Base-by-base conservation (phyloP, 176 grass and related monocot genomes). In the Saccharum officinarum region DNA sequence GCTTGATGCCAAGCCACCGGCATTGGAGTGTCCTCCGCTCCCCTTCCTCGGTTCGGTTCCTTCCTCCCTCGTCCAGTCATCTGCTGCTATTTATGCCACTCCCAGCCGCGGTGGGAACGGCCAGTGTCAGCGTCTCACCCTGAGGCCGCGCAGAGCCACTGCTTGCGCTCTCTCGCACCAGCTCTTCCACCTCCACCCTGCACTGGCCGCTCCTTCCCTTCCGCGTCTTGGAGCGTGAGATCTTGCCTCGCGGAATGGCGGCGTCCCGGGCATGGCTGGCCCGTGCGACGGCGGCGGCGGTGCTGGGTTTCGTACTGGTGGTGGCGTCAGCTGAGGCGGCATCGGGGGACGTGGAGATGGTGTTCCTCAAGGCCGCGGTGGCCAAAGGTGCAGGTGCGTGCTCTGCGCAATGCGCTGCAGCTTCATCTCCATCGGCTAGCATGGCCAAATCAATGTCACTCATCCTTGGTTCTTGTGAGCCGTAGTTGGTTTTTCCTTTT, bases 361-460 rank as follows among this genome's bases (percentile, higher is more conserved):
- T 92, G 62, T 82, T 92, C 52, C 36, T 95, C 15, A 66, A 83
- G 46, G 82, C 16, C 37, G 93, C 90, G 50, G 88, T 88, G 44
- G 75, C 83, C 64, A 89, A 89, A 79, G 90, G 88, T 79, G 93
- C 93, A 88, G 90, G 93, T 82, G 60, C 6, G 67, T 71, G n/a
- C 63, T 42, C 17, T 79, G 14, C 28, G 28, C 28, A 28, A 28
- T 28, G 28, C 30, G 26, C 5, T 68, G 3, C 77, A 25, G 62
- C 20, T 77, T 31, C 20, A 62, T 13, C 62, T 64, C 4, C 61
- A 14, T 26, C 60, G n/a, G 22, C 59, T 62, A 22, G 8, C 59
- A 62, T 62, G 22, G n/a, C 1, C 31, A n/a, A 67, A 34, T 71
- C 34, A 34, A 23, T 15, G 39, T 0, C 66, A 38, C 44, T 49